Base-by-base conservation (phyloP, 257 asterid species). In the Lycium barbarum region DNA sequence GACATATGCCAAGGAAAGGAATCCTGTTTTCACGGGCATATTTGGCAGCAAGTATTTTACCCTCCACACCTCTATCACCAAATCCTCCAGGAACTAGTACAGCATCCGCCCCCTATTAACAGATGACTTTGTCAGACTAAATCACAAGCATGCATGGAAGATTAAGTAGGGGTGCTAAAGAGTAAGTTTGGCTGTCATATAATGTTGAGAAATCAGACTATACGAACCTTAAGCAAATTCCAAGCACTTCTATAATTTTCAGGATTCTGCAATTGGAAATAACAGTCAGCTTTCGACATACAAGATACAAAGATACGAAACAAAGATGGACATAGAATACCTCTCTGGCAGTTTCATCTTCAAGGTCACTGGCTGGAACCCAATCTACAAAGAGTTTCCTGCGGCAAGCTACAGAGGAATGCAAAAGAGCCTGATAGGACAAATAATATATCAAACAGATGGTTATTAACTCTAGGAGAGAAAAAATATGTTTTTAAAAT, bases 41-140 rank as follows among this genome's bases (percentile, higher is more conserved):
- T 81, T 92, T 91, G 63, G 97, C 96, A 79, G 97, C 97, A 84
- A 90, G 90, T 84, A 93, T 92, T 87, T 93, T 93, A 35, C 97
- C 97, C 92, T 93, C 93, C 67, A 93, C 96, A 35, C 97, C 97
- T 86, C 97, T 90, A 90, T 93, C 96, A 76, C 97, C 97, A 90
- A 93, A 93, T 70, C 97, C 97, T 79, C 97, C 97, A 79, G 97
- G 97, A 85, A 93, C 97, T 76, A 93, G 87, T 81, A 93, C 79
- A 63, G 90, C 97, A 88, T 92, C 94, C 54, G 97, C 93, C 57
- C 94, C 96, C 97, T 93, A 82, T 82, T 55, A 85, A 82, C 67
- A 86, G 13, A 76, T 59, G 33, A 70, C 47, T 10, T 72, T 76
- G 66, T 87, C 79, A 89, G 87, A 84, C n/a, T 58, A 55, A 55